Evolutionary conservation across 2,329 filamentous ascomycete species (phyloP), one percentile per base, ranked within the genome.

Genomic region (Xylaria sp.): DNA sequence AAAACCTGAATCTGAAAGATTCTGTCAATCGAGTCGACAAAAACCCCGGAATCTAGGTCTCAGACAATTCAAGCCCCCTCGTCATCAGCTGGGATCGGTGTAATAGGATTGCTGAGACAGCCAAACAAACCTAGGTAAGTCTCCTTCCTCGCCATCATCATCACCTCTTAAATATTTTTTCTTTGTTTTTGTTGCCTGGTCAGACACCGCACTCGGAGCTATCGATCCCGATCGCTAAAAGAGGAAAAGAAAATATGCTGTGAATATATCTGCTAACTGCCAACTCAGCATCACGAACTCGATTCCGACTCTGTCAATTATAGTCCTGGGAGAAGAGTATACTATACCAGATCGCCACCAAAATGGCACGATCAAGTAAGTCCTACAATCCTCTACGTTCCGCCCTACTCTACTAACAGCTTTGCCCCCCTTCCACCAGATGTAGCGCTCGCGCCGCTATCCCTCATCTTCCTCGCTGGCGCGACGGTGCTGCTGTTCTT

Each of bases 401-500:
- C 38, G 31, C 47, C 39, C 27, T 2, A n/a, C 15, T 22, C 17
- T 39, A 11, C 58, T 61, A 55, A 61, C 53, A 63, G 58, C 11
- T 2, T n/a, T n/a, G n/a, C 27, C 9, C 44, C 6, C 50, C 27
- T 15, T 2, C 61, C n/a, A 20, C 10, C 36, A 69, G 66, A 42
- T 22, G n/a, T 36, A 6, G 39, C 56, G 33, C 65, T 76, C 36
- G 74, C 75, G 66, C 75, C 73, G 9, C 60, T 76, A 11, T 72
- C 72, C 31, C 72, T 76, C 57, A 44, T 86, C 71, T 80, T 89
- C 72, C 79, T 87, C 71, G 83, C 79, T 67, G 80, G 77, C 55
- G 84, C 86, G 38, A 80, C 87, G 49, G 79, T 87, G 36, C 77
- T 89, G 73, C 81, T 88, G 59, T 85, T 84, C 78, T 88, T 89